These are phyloP conservation scores for Aspergillus flavus DNA, from an alignment of 2,329 filamentous ascomycete species.

Conservation along the genomic window DNA sequence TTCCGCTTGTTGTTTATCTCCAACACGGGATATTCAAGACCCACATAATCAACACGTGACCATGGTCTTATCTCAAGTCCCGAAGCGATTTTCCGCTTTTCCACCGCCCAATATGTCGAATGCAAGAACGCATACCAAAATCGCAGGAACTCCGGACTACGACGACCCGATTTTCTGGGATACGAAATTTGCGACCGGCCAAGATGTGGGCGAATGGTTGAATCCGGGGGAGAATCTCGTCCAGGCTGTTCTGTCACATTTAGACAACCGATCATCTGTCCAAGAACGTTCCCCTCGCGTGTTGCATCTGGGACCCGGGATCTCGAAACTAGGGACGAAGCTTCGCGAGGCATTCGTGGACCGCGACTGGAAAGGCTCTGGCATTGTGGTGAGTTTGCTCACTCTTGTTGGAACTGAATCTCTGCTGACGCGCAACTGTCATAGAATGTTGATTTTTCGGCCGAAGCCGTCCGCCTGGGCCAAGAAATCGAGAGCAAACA, in stretches of 20 bases:
- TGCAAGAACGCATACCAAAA: conserved; percentile 21
- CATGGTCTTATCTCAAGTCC: not conserved
- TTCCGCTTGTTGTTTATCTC: no score
- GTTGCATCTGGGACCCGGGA: conserved; percentile 39
- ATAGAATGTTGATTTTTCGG: conserved; percentile 42
- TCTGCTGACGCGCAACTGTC: not conserved
- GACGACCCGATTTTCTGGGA: conserved; percentile 39
- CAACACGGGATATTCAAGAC: no score
- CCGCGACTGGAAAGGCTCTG: conserved; percentile 30
- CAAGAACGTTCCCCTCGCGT: conserved; percentile 23
- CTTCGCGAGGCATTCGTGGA: conserved; percentile 31
- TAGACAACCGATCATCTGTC: conserved; percentile 21
- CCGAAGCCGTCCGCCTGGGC: conserved; percentile 40
- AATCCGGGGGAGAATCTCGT: conserved; percentile 37
- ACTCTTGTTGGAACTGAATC: not conserved
- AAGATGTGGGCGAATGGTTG: conserved; percentile 42
- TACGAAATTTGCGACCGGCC: conserved; percentile 36
- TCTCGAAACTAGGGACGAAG: conserved; percentile 35
- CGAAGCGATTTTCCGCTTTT: not conserved
- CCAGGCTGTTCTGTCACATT: conserved; percentile 28
- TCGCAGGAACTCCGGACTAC: conserved; percentile 36
- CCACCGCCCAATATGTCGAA: conserved; percentile 18
- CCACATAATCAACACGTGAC: not conserved
- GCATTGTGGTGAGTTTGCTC: conserved; percentile 34
- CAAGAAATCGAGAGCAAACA: conserved; percentile 26